Evolutionary conservation across 2,329 filamentous ascomycete species (phyloP).

Genomic region (Aureobasidium zeae): DNA sequence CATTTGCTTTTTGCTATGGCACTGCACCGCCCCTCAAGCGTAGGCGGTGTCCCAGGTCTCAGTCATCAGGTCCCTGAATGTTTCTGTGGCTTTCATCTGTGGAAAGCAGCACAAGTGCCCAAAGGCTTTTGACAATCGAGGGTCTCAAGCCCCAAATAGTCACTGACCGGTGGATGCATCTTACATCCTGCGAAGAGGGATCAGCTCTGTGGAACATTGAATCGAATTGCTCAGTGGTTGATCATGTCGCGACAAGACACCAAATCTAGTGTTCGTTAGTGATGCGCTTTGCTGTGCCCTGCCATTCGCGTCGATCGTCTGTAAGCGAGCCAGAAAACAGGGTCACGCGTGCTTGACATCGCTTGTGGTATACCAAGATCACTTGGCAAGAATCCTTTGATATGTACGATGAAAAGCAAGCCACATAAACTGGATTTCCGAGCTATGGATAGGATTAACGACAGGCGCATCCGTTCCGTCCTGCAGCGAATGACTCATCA

Average conservation of each 20-base stretch:
- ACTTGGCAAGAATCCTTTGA: slow-evolving; percentile 5
- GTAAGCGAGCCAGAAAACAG: background rate
- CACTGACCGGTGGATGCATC: no score
- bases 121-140: background rate
- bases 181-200: no score
- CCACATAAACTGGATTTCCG: no score
- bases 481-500: no score
- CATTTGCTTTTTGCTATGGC: background rate
- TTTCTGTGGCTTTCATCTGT: background rate
- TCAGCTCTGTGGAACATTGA: no score
- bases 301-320: background rate
- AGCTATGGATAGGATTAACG: no score
- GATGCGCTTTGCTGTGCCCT: no score
- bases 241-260: background rate
- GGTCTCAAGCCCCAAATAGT: no score
- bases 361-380: slow-evolving; percentile 4
- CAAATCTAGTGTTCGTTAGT: no score
- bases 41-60: background rate
- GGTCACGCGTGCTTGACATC: background rate
- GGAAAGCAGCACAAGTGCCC: background rate
- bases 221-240: no score
- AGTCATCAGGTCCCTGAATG: background rate
- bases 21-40: background rate
- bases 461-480: no score
- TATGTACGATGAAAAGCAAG: no score